phyloP scores from a whole-genome alignment of 2,329 filamentous ascomycete genomes.

The Xylaria sp. region DNA sequence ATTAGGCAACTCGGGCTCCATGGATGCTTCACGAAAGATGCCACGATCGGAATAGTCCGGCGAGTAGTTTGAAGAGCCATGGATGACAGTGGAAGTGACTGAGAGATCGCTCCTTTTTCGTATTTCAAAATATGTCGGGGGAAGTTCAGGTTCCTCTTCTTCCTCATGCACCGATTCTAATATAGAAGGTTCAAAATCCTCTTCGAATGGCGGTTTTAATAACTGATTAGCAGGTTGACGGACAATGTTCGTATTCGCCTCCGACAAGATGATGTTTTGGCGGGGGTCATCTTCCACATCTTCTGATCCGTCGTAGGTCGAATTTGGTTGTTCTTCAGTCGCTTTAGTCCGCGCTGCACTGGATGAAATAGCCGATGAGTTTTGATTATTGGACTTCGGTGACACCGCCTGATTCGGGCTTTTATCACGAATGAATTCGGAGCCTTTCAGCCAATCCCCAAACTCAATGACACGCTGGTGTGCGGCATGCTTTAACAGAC shows the following conservation, averaged over 20 bases:
- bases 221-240: conserved; percentile 41
- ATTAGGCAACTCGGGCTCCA: conserved; percentile 56
- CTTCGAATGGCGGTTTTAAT: conserved; percentile 34
- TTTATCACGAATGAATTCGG: conserved; percentile 34
- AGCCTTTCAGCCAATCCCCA: conserved; percentile 22
- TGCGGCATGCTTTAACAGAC: conserved; percentile 26
- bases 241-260: conserved; percentile 47
- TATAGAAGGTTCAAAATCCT: conserved; percentile 47
- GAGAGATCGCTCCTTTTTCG: conserved; percentile 45
- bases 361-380: background rate
- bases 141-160: conserved; percentile 47
- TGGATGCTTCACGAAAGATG: conserved; percentile 55
- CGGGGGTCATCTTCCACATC: conserved; percentile 26
- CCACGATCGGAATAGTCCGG: conserved; percentile 55
- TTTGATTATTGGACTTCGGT: conserved; percentile 7
- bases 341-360: conserved; percentile 1
- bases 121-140: conserved; percentile 41
- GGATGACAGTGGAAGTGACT: conserved; percentile 53
- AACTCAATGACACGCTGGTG: conserved; percentile 35
- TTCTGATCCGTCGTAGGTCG: conserved; percentile 39
- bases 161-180: conserved; percentile 50
- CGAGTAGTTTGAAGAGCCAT: conserved; percentile 53
- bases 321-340: conserved; percentile 21
- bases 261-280: conserved; percentile 39
- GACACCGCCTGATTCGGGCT: conserved; percentile 22